Conservation (phyloP, 768 basidiomycete species). For the Fomitopsis serialis region DNA sequence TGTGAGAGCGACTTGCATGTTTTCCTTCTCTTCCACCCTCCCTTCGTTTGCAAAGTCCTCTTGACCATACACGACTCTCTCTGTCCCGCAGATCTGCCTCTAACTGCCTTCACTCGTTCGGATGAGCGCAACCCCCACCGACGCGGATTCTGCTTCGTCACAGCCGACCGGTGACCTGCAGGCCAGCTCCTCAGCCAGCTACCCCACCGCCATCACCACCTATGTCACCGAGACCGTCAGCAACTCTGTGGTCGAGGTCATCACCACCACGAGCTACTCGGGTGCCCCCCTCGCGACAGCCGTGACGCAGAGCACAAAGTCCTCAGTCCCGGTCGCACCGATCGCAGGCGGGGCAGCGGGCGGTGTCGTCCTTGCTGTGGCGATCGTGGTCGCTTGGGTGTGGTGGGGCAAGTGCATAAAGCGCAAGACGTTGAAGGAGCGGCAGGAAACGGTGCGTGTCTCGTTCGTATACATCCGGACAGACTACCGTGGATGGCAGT, state of each 20-base stretch:
- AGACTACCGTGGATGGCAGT: no score
- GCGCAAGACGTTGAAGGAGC: conserved; percentile 27
- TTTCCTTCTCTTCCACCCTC: background rate
- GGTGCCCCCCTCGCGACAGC: conserved; percentile 8
- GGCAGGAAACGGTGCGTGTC: conserved; percentile 25
- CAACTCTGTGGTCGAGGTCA: conserved; percentile 7
- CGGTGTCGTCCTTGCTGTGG: conserved; percentile 42
- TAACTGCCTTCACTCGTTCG: background rate
- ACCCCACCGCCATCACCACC: background rate
- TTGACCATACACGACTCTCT: background rate
- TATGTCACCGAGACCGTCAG: background rate
- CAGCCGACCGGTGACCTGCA: background rate
- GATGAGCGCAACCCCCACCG: conserved; percentile 9
- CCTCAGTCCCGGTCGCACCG: conserved; percentile 38
- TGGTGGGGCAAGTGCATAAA: conserved; percentile 41
- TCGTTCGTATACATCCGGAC: no score
- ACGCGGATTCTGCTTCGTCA: conserved; percentile 2
- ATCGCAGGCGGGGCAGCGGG: conserved; percentile 46
- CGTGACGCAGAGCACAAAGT: background rate
- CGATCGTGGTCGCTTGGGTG: conserved; percentile 38
- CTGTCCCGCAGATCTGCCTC: background rate
- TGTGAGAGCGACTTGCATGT: background rate
- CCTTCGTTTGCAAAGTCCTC: background rate
- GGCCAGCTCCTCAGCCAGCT: background rate
- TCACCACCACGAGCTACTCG: conserved; percentile 25